These are phyloP conservation scores for Cucumis cinereus DNA, from an alignment of 306 rosid genomes.

Conservation along the genomic window DNA sequence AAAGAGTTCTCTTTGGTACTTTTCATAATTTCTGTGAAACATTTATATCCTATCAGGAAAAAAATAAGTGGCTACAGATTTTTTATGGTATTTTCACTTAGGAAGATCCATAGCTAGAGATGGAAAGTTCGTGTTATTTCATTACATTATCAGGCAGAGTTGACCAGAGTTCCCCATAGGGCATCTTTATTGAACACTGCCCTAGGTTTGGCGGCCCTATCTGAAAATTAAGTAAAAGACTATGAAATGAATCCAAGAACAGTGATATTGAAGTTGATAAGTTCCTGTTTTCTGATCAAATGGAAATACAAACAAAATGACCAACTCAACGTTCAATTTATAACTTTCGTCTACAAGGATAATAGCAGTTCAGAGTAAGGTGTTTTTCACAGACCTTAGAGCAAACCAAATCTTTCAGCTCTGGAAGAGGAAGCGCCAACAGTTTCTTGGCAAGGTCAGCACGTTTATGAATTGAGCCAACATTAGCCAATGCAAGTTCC, in stretches of 20 bases:
- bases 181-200: neutral
- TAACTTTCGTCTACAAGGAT: neutral
- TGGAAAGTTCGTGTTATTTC: neutral
- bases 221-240: neutral
- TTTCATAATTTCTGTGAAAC: neutral
- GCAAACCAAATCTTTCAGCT: conserved; percentile 81
- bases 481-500: conserved; percentile 71
- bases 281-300: neutral
- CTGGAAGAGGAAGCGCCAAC: conserved; percentile 60
- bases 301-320: neutral
- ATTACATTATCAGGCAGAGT: neutral
- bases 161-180: neutral
- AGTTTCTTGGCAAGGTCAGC: conserved; percentile 78
- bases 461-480: conserved; percentile 83
- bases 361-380: neutral
- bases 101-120: neutral
- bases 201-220: neutral
- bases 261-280: neutral
- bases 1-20: neutral
- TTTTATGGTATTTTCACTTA: neutral
- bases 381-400: conserved; percentile 47
- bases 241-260: neutral
- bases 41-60: neutral
- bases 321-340: neutral
- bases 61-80: neutral